phyloP scores from a whole-genome alignment of 257 asterid species.

The Solanum okadae region DNA sequence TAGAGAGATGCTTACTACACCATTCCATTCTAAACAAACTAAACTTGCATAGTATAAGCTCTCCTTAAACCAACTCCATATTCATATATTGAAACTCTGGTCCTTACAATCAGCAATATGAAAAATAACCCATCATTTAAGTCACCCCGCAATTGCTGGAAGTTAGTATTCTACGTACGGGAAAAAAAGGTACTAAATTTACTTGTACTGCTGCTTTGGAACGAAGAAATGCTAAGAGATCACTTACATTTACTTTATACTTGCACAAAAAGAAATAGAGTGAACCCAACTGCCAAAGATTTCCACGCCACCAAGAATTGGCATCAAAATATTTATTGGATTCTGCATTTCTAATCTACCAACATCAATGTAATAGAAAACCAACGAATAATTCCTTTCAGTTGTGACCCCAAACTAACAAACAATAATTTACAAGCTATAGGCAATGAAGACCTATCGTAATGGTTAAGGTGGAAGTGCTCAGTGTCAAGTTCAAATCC shows the following conservation, averaged over 20 bases:
- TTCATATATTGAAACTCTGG: neutral
- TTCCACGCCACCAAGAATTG: neutral
- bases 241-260: neutral
- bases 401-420: neutral
- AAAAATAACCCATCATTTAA: neutral
- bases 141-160: neutral
- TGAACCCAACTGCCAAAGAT: neutral
- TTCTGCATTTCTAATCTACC: neutral
- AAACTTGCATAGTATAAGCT: neutral
- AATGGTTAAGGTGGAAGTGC: neutral
- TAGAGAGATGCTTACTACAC: neutral
- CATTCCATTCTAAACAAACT: neutral
- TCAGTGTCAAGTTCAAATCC: neutral
- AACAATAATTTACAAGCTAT: neutral
- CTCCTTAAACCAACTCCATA: neutral
- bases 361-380: neutral
- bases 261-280: neutral
- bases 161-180: neutral
- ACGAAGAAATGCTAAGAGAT: neutral
- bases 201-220: neutral
- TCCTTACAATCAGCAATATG: neutral
- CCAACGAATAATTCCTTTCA: neutral
- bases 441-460: neutral
- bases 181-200: neutral
- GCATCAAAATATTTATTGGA: neutral